Base-by-base conservation (phyloP, 352 stramenopile genomes). In the Phytophthora syringae region DNA sequence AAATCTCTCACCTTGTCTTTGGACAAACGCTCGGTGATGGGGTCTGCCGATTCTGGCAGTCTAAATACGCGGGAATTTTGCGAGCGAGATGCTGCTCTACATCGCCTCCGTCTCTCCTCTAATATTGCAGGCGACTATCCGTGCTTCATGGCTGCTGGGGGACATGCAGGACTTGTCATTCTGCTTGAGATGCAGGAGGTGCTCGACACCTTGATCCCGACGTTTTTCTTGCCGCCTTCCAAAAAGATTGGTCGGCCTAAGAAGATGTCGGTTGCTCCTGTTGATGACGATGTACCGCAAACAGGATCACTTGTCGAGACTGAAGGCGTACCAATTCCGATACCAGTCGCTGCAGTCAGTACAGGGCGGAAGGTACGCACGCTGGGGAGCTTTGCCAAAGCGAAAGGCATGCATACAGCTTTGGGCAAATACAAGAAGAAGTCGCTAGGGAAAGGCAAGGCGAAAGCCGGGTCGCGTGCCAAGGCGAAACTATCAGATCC, bases 61-160 rank as follows among this genome's bases (percentile, higher is more conserved):
- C 60, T 74, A 25, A 73, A 60, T 3, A 82, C 78, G 6, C 77
- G 86, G 6, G 77, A 89, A 49, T 94, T 94, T 57, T 89, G 82
- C 36, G 82, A 92, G 50, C 80, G 86, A 11, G 82, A 94, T 64
- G 82, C 84, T n/a, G 78, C 86, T 25, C 52, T 94, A n/a, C 86
- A 94, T 56, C 79, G 86, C 12, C 42, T 94, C 15, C 75, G 82
- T 1, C 24, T 90, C 20, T 88, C 77, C 10, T 89, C 75, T 1
- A 79, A 51, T 30, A 69, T 68, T 36, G 12, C 72, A 11, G 73
- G 74, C 7, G 67, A 80, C 39, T 82, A 67, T 18, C 84, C 84
- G 18, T 92, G 82, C 36, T 92, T 85, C n/a, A 21, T 94, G 24
- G 82, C 84, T 10, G 73, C 70, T 21, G 84, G 68, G 28, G 86